Evolutionary conservation across 2,329 filamentous ascomycete genomes (phyloP), one percentile per base, ranked within the genome.

Genomic region (Chaetoscypha palmicola): DNA sequence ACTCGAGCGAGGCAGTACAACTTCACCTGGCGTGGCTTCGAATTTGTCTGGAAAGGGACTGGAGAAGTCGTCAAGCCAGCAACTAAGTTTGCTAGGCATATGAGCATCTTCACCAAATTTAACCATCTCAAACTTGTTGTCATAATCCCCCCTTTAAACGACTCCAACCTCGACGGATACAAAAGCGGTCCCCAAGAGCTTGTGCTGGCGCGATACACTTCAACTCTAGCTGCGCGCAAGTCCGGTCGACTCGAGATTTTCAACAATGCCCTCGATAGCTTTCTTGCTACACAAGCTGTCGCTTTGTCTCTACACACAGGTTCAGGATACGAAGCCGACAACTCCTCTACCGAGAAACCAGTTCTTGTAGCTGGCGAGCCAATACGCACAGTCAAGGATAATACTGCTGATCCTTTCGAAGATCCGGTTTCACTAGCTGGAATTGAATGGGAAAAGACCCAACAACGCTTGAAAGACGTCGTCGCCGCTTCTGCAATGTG

Each of bases 41-140:
- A 41, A 24, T 48, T 48, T 26, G 30, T 37, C 5, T 51, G 46
- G 49, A 48, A 51, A 24, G 49, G 46, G 4, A 46, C 46, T 2
- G 28, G 32, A 3, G 32, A 31, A 21, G 34, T 46, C 5, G n/a
- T 14, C 20, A 9, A 28, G 8, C 22, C 14, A 12, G 10, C 1
- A 3, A 21, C 14, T 23, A 26, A 20, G 3, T 39, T 39, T 14
- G 37, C 26, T n/a, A 24, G 34, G 3, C 16, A 40, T 7, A 37
- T 39, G 7, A 22, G 24, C 23, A 35, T 39, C 5, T 41, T 47
- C 22, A 17, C 45, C 16, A 26, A 40, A 10, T 48, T 37, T 17
- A 46, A 42, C 17, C 46, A 51, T 33, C 26, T 48, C 11, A 51
- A 51, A 30, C 36, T 51, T 2, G 40, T 51, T n/a, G 48, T 48